Evolutionary conservation across 2,329 filamentous ascomycete genomes (phyloP).

Genomic region (Penicillium expansum): DNA sequence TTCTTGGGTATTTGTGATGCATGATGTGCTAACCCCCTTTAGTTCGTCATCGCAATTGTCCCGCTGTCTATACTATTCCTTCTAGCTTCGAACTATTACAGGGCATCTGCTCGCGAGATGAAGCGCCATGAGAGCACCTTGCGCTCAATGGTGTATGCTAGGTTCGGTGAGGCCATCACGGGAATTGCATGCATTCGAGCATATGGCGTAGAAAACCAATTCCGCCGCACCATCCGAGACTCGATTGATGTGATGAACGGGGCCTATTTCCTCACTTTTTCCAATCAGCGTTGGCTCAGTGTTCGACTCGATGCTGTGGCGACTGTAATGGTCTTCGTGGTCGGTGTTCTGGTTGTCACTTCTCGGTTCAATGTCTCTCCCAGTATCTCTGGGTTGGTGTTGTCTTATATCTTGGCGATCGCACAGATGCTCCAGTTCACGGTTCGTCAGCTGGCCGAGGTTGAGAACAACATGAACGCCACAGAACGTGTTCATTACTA

Average conservation of each 20-base stretch:
- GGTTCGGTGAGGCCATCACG: slow-evolving; percentile 83
- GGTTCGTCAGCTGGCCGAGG: slow-evolving; percentile 87
- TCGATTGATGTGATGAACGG: slow-evolving; percentile 89
- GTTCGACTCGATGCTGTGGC: slow-evolving; percentile 81
- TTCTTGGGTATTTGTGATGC: background rate
- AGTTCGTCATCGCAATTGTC: slow-evolving; percentile 67
- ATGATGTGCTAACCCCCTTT: slow-evolving; percentile 4
- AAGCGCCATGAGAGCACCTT: slow-evolving; percentile 92
- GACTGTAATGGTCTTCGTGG: slow-evolving; percentile 79
- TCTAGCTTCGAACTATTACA: slow-evolving; percentile 81
- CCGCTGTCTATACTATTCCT: slow-evolving; percentile 75
- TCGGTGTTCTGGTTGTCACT: slow-evolving; percentile 86
- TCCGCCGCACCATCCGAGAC: slow-evolving; percentile 65
- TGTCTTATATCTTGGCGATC: slow-evolving; percentile 90
- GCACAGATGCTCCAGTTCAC: slow-evolving; percentile 97
- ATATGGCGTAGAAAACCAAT: slow-evolving; percentile 76
- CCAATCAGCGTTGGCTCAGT: slow-evolving; percentile 91
- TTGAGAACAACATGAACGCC: slow-evolving; percentile 97
- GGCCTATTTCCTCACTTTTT: slow-evolving; percentile 92
- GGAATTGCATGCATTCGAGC: slow-evolving; percentile 77
- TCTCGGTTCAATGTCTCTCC: slow-evolving; percentile 82
- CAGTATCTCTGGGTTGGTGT: slow-evolving; percentile 79
- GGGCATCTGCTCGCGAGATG: slow-evolving; percentile 85
- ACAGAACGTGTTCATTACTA: slow-evolving; percentile 92
- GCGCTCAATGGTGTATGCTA: slow-evolving; percentile 82